phyloP scores from a whole-genome alignment of 345 rosid species.

The Gossypioides kirkii region DNA sequence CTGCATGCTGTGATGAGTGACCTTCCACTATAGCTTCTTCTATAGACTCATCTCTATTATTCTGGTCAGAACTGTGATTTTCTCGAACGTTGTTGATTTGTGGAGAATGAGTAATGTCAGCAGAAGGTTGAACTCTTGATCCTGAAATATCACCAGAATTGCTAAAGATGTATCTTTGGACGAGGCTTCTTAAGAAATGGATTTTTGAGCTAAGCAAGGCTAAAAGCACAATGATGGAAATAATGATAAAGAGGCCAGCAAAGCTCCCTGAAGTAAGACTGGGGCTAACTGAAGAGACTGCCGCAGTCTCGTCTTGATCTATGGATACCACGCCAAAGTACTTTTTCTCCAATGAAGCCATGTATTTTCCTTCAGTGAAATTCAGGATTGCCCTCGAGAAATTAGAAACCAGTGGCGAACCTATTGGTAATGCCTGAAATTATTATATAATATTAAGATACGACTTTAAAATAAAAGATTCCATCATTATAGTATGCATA shows the following conservation, averaged over 20 bases:
- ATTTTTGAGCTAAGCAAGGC: background rate
- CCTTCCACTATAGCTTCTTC: background rate
- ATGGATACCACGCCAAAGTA: background rate
- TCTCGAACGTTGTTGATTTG: background rate
- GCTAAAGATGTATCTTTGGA: background rate
- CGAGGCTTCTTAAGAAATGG: background rate
- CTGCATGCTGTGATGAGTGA: background rate
- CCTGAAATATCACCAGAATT: background rate
- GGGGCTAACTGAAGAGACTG: background rate
- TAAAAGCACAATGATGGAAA: background rate
- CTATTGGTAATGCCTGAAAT: background rate
- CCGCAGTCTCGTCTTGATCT: background rate
- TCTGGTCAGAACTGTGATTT: background rate
- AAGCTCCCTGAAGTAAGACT: constrained; percentile 8
- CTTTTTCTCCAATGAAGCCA: background rate
- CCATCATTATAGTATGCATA: background rate
- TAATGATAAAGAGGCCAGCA: background rate
- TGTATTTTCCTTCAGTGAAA: background rate
- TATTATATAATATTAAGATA: no score
- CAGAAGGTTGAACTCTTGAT: background rate
- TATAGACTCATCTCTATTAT: background rate
- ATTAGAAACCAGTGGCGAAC: background rate
- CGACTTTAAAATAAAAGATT: no score
- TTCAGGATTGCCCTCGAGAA: constrained; percentile 1
- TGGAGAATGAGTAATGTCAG: background rate